Conservation (phyloP, 306 rosid genomes). For the Trichosanthes cucumerina region DNA sequence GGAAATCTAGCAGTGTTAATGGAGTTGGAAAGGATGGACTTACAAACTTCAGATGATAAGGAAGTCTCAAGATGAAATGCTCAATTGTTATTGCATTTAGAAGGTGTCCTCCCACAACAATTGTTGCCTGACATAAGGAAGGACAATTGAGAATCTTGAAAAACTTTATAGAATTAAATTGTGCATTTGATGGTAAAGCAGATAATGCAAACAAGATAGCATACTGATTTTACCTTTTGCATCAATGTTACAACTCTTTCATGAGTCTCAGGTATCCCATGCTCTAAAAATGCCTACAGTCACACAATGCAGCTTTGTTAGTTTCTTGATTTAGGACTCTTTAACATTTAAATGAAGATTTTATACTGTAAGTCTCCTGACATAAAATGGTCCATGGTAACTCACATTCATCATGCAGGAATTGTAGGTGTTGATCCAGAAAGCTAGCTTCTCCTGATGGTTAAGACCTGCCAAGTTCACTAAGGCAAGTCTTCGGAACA, state of each 20-base stretch:
- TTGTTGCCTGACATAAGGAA: constrained; percentile 49
- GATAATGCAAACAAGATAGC: background rate
- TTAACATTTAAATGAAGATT: background rate
- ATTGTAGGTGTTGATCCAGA: constrained; percentile 89
- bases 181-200: background rate
- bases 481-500: constrained; percentile 62
- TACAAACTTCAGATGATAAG: constrained; percentile 92
- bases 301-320: background rate
- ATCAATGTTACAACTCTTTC: constrained; percentile 83
- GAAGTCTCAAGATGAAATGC: constrained; percentile 87
- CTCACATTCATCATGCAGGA: constrained; percentile 86
- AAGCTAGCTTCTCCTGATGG: constrained; percentile 93
- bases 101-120: constrained; percentile 69
- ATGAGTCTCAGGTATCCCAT: constrained; percentile 81
- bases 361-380: background rate
- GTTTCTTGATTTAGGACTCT: background rate
- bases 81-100: constrained; percentile 88
- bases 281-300: constrained; percentile 64
- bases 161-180: background rate
- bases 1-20: constrained; percentile 5
- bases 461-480: constrained; percentile 71
- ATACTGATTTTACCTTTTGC: constrained; percentile 63
- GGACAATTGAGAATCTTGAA: background rate
- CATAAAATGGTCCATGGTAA: background rate
- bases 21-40: constrained; percentile 21